These are phyloP conservation scores for Venturia aucupariae DNA, from an alignment of 2,329 filamentous ascomycete species.

Conservation along the genomic window DNA sequence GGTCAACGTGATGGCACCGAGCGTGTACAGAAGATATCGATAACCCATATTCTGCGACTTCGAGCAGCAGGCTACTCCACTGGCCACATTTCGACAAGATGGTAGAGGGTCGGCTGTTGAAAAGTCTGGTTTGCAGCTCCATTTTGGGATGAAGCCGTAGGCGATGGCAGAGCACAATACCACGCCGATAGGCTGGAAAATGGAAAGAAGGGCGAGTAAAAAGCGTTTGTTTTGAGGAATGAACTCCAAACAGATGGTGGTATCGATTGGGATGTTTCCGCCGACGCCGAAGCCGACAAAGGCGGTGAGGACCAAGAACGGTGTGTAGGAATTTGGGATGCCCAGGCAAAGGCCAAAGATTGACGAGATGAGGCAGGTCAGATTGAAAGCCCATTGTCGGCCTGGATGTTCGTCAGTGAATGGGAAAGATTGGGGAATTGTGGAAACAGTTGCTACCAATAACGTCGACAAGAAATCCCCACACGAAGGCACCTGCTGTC, in stretches of 20 bases:
- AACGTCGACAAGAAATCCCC: slow-evolving; percentile 71
- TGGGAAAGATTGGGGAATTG: neutral
- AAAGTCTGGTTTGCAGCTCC: slow-evolving; percentile 49
- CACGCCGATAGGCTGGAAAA: slow-evolving; percentile 33
- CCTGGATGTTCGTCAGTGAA: neutral
- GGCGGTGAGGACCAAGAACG: slow-evolving; percentile 56
- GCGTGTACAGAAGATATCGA: slow-evolving; percentile 61
- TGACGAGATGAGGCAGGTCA: slow-evolving; percentile 65
- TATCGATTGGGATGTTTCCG: slow-evolving; percentile 48
- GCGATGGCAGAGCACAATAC: slow-evolving; percentile 46
- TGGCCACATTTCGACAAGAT: slow-evolving; percentile 33
- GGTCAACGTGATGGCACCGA: slow-evolving; percentile 59
- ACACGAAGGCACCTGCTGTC: slow-evolving; percentile 41
- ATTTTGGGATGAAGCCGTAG: slow-evolving; percentile 60
- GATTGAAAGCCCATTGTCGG: slow-evolving; percentile 65
- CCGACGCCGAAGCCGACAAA: slow-evolving; percentile 68
- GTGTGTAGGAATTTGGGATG: slow-evolving; percentile 41
- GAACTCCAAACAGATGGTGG: slow-evolving; percentile 46
- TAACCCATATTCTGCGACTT: slow-evolving; percentile 62
- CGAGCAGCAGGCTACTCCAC: slow-evolving; percentile 37
- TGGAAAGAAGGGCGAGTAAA: slow-evolving; percentile 47
- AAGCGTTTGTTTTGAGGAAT: slow-evolving; percentile 44
- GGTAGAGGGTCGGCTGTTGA: slow-evolving; percentile 34
- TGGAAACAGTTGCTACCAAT: slow-evolving; percentile 42
- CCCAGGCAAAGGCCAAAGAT: slow-evolving; percentile 61